phyloP scores from a whole-genome alignment of 2,329 filamentous ascomycete species.

The Raffaelea deltoideospora region DNA sequence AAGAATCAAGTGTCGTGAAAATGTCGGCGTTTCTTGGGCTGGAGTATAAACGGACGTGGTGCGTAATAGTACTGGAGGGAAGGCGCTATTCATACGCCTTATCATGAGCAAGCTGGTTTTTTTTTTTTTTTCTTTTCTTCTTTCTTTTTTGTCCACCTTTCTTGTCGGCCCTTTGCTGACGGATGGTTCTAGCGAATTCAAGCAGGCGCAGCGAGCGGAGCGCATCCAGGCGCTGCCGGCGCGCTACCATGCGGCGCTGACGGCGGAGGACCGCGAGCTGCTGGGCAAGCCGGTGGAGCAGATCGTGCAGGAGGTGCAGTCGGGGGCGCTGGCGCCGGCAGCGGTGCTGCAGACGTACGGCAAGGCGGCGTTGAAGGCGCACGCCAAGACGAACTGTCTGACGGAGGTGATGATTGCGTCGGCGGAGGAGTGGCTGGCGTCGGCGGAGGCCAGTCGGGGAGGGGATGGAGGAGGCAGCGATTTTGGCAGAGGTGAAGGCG shows the following conservation, averaged over 20 bases:
- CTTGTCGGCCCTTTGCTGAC: constrained; percentile 13
- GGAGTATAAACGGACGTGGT: not conserved
- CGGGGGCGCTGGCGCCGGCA: constrained; percentile 46
- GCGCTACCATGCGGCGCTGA: constrained; percentile 51
- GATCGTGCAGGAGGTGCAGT: constrained; percentile 64
- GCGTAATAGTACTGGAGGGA: not conserved
- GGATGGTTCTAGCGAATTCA: constrained; percentile 49
- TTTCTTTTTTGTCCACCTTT: not conserved
- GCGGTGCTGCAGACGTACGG: constrained; percentile 75
- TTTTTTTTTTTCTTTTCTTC: too few species aligned
- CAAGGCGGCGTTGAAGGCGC: constrained; percentile 71
- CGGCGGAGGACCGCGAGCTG: constrained; percentile 47
- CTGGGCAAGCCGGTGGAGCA: constrained; percentile 61
- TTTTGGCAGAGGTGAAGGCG: too few species aligned
- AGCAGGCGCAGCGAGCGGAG: constrained; percentile 59
- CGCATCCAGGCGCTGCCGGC: constrained; percentile 50
- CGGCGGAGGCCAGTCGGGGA: not conserved
- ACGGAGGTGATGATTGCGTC: constrained; percentile 74
- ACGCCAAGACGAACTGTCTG: constrained; percentile 75
- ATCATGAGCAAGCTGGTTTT: too few species aligned
- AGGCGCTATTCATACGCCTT: too few species aligned
- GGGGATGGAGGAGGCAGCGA: not conserved
- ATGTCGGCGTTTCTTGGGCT: not conserved
- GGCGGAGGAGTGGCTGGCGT: constrained; percentile 55
- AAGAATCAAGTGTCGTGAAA: too few species aligned